These are phyloP conservation scores for Lachnellula willkommii DNA, from an alignment of 2,329 filamentous ascomycete species.

Conservation along the genomic window DNA sequence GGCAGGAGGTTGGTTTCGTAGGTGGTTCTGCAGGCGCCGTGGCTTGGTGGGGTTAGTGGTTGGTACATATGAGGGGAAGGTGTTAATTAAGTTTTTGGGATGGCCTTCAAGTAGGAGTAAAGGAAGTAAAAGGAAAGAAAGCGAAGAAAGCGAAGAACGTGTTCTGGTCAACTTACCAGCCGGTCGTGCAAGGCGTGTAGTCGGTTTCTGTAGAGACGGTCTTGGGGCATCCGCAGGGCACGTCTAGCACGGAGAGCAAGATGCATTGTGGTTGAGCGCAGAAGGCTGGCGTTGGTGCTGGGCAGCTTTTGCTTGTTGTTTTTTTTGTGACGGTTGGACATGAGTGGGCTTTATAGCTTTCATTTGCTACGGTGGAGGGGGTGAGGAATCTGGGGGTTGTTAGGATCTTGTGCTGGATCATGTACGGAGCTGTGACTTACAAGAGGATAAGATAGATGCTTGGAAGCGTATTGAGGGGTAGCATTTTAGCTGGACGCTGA, in stretches of 20 bases:
- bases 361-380: neutral
- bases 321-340: conserved; percentile 25
- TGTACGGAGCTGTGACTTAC: neutral
- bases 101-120: too few relatives aligned
- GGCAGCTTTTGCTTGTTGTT: conserved; percentile 11
- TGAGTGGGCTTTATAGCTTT: neutral
- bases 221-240: conserved; percentile 25
- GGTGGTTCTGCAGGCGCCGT: neutral
- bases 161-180: neutral
- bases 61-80: neutral
- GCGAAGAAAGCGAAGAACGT: too few relatives aligned
- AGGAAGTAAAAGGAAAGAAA: too few relatives aligned
- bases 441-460: neutral
- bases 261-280: conserved; percentile 19
- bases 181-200: conserved; percentile 20
- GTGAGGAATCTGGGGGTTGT: neutral
- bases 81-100: too few relatives aligned
- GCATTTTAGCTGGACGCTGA: neutral
- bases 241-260: conserved; percentile 11
- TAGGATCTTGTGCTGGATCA: neutral
- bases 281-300: conserved; percentile 11
- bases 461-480: neutral
- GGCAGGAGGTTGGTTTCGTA: neutral
- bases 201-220: conserved; percentile 18
- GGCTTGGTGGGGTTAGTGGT: conserved; percentile 8